Conservation (phyloP, 192 early-diverging fungal species). For the Chytriomyces confervae region DNA sequence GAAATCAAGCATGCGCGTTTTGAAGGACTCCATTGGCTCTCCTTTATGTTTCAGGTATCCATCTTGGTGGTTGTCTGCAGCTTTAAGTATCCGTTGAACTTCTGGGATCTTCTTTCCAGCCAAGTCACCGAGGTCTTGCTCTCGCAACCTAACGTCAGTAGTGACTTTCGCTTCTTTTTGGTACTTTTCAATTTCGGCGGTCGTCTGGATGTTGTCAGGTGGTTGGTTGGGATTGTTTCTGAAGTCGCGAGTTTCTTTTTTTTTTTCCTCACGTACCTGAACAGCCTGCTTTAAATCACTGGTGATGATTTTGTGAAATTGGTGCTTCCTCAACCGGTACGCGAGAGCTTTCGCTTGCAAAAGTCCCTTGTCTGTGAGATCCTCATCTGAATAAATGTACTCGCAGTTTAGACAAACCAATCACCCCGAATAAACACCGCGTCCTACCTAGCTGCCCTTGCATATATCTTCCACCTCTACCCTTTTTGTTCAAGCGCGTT, state of each 20-base stretch:
- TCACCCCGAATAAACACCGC: not conserved
- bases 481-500: conserved; percentile 47
- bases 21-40: conserved; percentile 41
- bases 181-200: conserved; percentile 49
- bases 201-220: conserved; percentile 39
- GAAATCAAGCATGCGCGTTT: conserved; percentile 49
- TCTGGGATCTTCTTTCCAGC: conserved; percentile 50
- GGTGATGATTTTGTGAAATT: conserved; percentile 53
- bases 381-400: conserved; percentile 24
- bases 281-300: conserved; percentile 50
- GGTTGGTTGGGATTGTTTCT: not conserved
- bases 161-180: conserved; percentile 41
- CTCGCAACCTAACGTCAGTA: conserved; percentile 48
- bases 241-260: too few relatives aligned
- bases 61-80: conserved; percentile 45
- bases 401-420: too few relatives aligned
- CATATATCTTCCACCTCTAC: conserved; percentile 43
- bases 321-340: conserved; percentile 49
- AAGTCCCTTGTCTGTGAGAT: conserved; percentile 46
- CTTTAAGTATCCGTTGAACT: conserved; percentile 50
- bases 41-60: conserved; percentile 50
- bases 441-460: conserved; percentile 53
- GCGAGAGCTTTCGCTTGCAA: conserved; percentile 48
- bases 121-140: conserved; percentile 53
- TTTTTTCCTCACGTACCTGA: conserved; percentile 38